A percentile compares a stretch with the other conserved stretches of the same genome.
These are phyloP conservation scores for Heliosperma pusillum DNA, from an alignment of 148 eudicot genomes.

Conservation along the genomic window DNA sequence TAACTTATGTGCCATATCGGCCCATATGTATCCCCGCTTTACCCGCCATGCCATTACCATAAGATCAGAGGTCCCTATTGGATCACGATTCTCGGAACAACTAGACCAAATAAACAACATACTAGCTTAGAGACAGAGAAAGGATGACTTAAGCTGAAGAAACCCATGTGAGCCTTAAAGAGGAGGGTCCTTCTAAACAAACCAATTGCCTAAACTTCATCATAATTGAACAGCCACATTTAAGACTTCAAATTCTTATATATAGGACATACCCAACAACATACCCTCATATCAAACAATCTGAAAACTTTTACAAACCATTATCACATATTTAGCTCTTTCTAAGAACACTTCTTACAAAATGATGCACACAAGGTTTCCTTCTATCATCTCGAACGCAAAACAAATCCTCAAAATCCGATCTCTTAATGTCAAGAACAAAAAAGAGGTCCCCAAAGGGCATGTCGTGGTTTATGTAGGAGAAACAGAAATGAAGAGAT, in stretches of 20 bases:
- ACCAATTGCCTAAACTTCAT: not conserved
- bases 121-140: not conserved
- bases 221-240: constrained; percentile 1
- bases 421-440: constrained; percentile 23
- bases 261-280: not conserved
- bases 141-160: not conserved
- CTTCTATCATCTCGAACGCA: constrained; percentile 28
- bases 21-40: not conserved
- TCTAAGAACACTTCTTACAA: not conserved
- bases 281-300: not conserved
- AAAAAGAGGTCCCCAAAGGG: constrained; percentile 40
- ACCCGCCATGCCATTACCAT: not conserved
- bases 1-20: not conserved
- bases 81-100: constrained; percentile 13
- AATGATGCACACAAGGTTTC: constrained; percentile 36
- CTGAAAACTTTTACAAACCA: not conserved
- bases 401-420: constrained; percentile 30
- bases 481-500: constrained; percentile 36
- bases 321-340: not conserved
- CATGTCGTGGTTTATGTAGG: constrained; percentile 55
- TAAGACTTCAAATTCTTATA: constrained; percentile 9
- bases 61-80: constrained; percentile 6
- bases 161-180: constrained; percentile 23
- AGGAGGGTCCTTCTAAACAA: constrained; percentile 10
- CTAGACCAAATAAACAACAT: constrained; percentile 7